Percentiles rank a stretch among this genome's conserved stretches.
Evolutionary conservation across 345 rosid genomes (phyloP).

Genomic region (Citrus maxima): DNA sequence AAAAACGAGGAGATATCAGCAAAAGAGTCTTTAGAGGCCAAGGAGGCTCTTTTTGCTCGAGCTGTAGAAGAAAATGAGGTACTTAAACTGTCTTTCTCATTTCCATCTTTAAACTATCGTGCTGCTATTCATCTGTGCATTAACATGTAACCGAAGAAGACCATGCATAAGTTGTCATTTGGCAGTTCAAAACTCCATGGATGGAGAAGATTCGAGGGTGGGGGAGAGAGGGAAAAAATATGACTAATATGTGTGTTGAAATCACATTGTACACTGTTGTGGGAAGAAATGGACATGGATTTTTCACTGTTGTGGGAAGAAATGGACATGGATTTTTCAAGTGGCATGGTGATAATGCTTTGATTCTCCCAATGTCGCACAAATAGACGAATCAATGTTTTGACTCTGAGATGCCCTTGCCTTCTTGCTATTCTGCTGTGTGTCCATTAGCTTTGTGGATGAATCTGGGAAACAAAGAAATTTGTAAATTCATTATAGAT

Average conservation of each 20-base stretch:
- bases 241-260: neutral
- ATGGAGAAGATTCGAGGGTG: neutral
- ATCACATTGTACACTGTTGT: neutral
- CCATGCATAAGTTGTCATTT: neutral
- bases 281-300: neutral
- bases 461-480: neutral
- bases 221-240: no score
- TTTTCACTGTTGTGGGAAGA: no score
- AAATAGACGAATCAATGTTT: neutral
- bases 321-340: neutral
- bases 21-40: conserved; percentile 69
- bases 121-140: neutral
- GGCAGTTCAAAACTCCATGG: neutral
- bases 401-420: no score
- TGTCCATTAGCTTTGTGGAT: neutral
- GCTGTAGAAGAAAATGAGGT: conserved; percentile 92
- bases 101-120: neutral
- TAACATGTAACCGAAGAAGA: neutral
- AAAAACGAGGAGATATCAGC: conserved; percentile 64
- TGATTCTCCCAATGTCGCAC: neutral
- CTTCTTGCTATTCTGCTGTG: no score
- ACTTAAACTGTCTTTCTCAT: neutral
- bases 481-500: neutral
- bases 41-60: conserved; percentile 85
- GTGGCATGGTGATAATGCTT: neutral